Conservation (phyloP, 169 alveolate species). For the Eimeria falciformis region DNA sequence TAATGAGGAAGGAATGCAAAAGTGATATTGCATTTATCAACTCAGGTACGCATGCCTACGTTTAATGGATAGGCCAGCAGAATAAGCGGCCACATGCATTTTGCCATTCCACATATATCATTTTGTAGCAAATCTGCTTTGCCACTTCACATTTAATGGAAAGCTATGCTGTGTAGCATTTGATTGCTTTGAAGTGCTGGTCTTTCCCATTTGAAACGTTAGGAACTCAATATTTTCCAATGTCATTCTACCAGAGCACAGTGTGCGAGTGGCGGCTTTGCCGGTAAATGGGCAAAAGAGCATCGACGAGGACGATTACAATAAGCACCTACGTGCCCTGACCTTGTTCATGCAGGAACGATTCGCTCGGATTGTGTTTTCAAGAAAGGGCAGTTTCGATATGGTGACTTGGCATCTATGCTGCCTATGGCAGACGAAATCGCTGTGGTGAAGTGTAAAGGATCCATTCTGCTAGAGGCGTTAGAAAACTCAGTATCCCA, state of each 20-base stretch:
- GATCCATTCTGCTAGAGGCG: conserved; percentile 80
- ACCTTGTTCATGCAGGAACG: conserved; percentile 81
- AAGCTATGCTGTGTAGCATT: background rate
- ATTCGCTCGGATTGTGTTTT: conserved; percentile 89
- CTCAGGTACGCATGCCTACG: conserved; percentile 79
- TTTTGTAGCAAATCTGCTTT: no score
- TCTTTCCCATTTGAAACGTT: no score
- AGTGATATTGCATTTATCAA: conserved; percentile 90
- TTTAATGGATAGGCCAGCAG: no score
- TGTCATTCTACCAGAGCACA: no score
- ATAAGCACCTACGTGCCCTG: background rate
- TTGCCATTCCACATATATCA: no score
- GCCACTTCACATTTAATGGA: background rate
- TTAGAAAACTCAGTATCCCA: conserved; percentile 88
- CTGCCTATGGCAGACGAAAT: conserved; percentile 90
- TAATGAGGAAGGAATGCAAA: conserved; percentile 85
- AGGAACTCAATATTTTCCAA: no score
- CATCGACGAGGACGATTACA: no score
- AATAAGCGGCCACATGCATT: no score
- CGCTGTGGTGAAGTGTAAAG: conserved; percentile 84
- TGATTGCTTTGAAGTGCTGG: background rate
- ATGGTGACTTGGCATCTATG: conserved; percentile 84
- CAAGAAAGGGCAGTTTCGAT: conserved; percentile 85
- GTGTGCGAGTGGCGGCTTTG: no score
- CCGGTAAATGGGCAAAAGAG: no score